These are phyloP conservation scores for Lentinula aciculospora DNA, from an alignment of 768 basidiomycete species.

Conservation along the genomic window DNA sequence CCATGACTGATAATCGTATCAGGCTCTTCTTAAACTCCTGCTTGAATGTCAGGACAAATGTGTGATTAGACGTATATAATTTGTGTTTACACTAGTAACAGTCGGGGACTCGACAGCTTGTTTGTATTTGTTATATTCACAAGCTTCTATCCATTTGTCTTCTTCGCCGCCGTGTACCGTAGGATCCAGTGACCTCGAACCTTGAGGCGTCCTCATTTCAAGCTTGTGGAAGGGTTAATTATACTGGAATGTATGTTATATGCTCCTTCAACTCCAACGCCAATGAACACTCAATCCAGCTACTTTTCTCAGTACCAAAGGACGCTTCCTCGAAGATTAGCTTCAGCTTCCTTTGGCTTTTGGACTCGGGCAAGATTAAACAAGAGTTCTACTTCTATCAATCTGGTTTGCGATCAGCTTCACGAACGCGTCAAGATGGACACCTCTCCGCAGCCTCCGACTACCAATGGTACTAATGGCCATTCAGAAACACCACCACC, in stretches of 20 bases:
- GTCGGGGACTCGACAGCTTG: too few relatives aligned
- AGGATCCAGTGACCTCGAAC: not conserved
- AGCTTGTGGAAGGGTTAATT: not conserved
- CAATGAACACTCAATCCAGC: conserved; percentile 17
- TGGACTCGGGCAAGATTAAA: not conserved
- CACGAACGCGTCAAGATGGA: conserved; percentile 3
- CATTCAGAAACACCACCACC: conserved; percentile 16
- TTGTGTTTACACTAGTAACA: too few relatives aligned
- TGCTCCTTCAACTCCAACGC: not conserved
- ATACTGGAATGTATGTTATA: not conserved
- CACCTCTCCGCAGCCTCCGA: not conserved
- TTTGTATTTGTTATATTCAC: not conserved
- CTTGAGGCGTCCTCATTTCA: not conserved
- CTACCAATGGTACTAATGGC: conserved; percentile 14
- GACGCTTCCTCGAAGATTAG: conserved; percentile 19
- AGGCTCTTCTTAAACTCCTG: too few relatives aligned
- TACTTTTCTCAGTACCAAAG: conserved; percentile 22
- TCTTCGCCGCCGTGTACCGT: not conserved
- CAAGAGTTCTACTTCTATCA: not conserved
- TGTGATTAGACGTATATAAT: too few relatives aligned
- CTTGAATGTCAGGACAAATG: too few relatives aligned
- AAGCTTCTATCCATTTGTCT: not conserved
- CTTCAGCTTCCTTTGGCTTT: not conserved
- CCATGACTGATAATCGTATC: too few relatives aligned
- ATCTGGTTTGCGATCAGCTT: not conserved